Percentiles rank a stretch among this genome's conserved stretches.
phyloP scores from a whole-genome alignment of 176 grass and related monocot species.

The Eragrostis curvula region DNA sequence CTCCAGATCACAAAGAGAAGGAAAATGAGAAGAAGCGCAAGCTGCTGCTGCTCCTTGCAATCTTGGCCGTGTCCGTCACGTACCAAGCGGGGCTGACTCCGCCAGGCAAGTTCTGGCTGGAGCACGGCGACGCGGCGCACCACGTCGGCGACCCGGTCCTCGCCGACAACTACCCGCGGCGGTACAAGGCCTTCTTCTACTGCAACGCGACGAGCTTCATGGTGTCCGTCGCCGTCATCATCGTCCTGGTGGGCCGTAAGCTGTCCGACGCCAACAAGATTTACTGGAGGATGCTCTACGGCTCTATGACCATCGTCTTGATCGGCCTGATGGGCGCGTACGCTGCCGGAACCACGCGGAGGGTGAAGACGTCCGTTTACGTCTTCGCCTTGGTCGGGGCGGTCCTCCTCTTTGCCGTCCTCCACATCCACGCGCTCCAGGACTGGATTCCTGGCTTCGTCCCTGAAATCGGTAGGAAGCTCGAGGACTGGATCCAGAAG shows the following conservation, averaged over 20 bases:
- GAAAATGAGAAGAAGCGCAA: conserved; percentile 26
- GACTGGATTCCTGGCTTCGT: no score
- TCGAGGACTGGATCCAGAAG: no score
- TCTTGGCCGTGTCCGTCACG: conserved; percentile 36
- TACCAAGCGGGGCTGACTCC: conserved; percentile 58
- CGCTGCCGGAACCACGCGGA: conserved; percentile 5
- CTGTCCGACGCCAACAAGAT: background rate
- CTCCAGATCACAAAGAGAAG: no score
- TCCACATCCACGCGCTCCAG: no score
- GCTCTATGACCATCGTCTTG: background rate
- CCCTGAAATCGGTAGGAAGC: no score
- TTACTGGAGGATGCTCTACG: background rate
- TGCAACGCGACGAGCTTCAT: no score
- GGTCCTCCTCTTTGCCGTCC: background rate
- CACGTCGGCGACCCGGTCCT: background rate
- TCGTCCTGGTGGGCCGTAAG: background rate
- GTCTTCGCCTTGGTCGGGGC: conserved; percentile 23
- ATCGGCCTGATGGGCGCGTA: conserved; percentile 13
- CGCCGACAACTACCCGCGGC: no score
- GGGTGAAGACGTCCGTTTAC: background rate
- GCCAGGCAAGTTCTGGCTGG: conserved; percentile 24
- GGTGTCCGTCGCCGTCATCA: background rate
- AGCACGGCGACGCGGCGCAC: no score
- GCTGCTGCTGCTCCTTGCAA: conserved; percentile 37
- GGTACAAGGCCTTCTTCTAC: no score